Conservation (phyloP, 257 asterid genomes). For the Rhazya stricta region DNA sequence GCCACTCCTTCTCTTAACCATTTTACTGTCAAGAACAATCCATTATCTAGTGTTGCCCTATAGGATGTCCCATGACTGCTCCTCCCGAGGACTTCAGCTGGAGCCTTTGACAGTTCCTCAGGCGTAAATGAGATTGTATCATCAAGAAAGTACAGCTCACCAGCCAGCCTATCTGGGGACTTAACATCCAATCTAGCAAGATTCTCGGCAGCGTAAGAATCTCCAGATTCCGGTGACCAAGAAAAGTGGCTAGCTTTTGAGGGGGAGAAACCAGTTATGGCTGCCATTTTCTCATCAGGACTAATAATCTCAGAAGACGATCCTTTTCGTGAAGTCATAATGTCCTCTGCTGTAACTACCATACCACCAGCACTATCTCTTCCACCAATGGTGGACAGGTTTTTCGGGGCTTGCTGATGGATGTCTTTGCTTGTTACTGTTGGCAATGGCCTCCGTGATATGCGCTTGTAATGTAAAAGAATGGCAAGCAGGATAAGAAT, state of each 20-base stretch:
- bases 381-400: slow-evolving; percentile 45
- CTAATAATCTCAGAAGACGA: slow-evolving; percentile 61
- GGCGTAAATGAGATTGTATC: slow-evolving; percentile 82
- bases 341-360: slow-evolving; percentile 68
- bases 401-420: slow-evolving; percentile 40
- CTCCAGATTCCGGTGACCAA: slow-evolving; percentile 95
- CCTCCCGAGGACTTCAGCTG: slow-evolving; percentile 95
- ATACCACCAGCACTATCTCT: slow-evolving; percentile 44
- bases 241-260: slow-evolving; percentile 77
- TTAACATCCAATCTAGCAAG: slow-evolving; percentile 70
- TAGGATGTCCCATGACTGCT: slow-evolving; percentile 98
- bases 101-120: slow-evolving; percentile 87
- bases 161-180: slow-evolving; percentile 84
- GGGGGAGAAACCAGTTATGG: slow-evolving; percentile 76
- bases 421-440: slow-evolving; percentile 44
- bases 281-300: slow-evolving; percentile 67
- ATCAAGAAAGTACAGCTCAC: slow-evolving; percentile 89
- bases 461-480: slow-evolving; percentile 41
- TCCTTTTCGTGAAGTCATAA: slow-evolving; percentile 54
- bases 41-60: slow-evolving; percentile 73
- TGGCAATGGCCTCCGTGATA: slow-evolving; percentile 41
- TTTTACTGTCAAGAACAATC: slow-evolving; percentile 83
- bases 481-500: slow-evolving; percentile 51
- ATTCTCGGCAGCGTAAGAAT: slow-evolving; percentile 61
- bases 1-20: slow-evolving; percentile 99